Evolutionary conservation across 179 eudicot genomes (phyloP).

Genomic region (Pouteria campechiana): DNA sequence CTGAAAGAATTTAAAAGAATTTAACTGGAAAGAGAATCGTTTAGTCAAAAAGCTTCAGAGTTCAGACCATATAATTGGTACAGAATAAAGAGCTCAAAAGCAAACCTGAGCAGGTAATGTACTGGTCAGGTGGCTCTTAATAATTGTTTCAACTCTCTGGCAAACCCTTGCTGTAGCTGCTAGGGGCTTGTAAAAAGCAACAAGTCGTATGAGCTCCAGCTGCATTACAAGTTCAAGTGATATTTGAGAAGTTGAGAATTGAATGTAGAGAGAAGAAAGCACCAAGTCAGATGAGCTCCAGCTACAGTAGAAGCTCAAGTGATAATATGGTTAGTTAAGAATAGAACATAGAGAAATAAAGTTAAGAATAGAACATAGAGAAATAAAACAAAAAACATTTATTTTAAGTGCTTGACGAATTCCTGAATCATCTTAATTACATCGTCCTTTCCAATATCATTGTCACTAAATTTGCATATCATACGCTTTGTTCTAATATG

Average conservation of each 20-base stretch:
- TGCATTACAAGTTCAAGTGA: constrained; percentile 20
- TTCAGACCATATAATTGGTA: no score
- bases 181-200: constrained; percentile 62
- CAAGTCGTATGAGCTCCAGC: constrained; percentile 87
- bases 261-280: constrained; percentile 20
- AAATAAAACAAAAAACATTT: not conserved
- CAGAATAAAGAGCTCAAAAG: no score
- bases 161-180: constrained; percentile 65
- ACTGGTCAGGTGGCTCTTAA: constrained; percentile 34
- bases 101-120: constrained; percentile 62
- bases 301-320: constrained; percentile 28
- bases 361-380: not conserved
- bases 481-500: no score
- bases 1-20: no score
- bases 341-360: constrained; percentile 11
- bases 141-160: constrained; percentile 47
- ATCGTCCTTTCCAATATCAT: no score
- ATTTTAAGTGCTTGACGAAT: no score
- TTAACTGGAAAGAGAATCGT: no score
- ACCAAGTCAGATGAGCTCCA: constrained; percentile 82
- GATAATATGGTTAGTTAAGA: constrained; percentile 1
- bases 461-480: no score
- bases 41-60: no score
- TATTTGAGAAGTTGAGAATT: not conserved
- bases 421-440: no score